phyloP scores from a whole-genome alignment of 805 yeast species.

The Ogataea henricii region DNA sequence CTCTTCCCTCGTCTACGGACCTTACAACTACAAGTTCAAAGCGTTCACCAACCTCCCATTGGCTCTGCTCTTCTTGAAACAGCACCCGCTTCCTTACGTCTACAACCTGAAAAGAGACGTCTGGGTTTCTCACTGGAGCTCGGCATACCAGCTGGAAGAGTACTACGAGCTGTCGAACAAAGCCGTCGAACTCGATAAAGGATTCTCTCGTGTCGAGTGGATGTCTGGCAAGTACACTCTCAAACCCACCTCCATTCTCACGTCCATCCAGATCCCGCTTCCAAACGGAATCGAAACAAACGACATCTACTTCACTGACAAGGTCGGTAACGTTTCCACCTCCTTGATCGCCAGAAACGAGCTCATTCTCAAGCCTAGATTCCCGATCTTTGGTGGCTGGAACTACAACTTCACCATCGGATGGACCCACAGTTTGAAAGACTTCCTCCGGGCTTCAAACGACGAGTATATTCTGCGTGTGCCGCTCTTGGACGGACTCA shows the following conservation, averaged over 20 bases:
- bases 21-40: slow-evolving; percentile 41
- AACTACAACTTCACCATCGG: slow-evolving; percentile 92
- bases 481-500: slow-evolving; percentile 74
- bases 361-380: slow-evolving; percentile 77
- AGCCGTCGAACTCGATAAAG: slow-evolving; percentile 68
- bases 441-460: slow-evolving; percentile 50
- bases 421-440: slow-evolving; percentile 68
- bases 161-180: slow-evolving; percentile 76
- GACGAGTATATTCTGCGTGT: slow-evolving; percentile 61
- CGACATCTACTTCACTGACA: slow-evolving; percentile 82
- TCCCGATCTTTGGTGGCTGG: slow-evolving; percentile 97
- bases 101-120: slow-evolving; percentile 65
- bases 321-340: slow-evolving; percentile 92
- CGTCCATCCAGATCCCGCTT: slow-evolving; percentile 59
- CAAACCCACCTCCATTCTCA: slow-evolving; percentile 59
- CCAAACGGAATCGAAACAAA: slow-evolving; percentile 43
- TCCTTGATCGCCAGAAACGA: slow-evolving; percentile 47
- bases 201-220: slow-evolving; percentile 82
- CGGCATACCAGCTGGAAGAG: slow-evolving; percentile 76
- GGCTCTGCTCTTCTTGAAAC: slow-evolving; percentile 62
- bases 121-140: slow-evolving; percentile 89
- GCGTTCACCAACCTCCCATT: slow-evolving; percentile 53
- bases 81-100: slow-evolving; percentile 64
- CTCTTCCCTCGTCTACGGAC: slow-evolving; percentile 54
- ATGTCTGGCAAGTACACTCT: slow-evolving; percentile 55